Evolutionary conservation across 768 basidiomycete genomes (phyloP).

Genomic region (Suillus bovinus): DNA sequence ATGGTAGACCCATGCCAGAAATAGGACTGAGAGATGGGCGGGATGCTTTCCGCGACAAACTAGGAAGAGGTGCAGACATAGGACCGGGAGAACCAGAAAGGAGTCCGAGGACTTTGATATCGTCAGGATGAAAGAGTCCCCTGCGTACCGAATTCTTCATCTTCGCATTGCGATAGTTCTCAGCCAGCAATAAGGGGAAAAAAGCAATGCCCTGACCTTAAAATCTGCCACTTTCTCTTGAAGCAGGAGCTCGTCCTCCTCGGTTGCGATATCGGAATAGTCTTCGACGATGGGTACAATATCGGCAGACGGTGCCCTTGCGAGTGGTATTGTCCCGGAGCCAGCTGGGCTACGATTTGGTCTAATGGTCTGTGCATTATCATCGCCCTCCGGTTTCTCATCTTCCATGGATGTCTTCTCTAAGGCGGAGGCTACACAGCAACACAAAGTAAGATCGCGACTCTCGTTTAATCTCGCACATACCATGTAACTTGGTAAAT

Average conservation of each 20-base stretch:
- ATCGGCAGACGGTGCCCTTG: constrained; percentile 59
- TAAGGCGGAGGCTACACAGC: constrained; percentile 43
- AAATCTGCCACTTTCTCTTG: constrained; percentile 83
- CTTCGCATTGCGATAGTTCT: constrained; percentile 30
- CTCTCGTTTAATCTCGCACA: constrained; percentile 3
- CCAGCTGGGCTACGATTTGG: constrained; percentile 70
- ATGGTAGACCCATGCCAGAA: constrained; percentile 22
- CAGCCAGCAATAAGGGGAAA: neutral
- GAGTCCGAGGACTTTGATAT: constrained; percentile 77
- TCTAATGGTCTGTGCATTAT: constrained; percentile 79
- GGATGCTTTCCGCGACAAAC: constrained; percentile 51
- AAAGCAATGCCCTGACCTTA: constrained; percentile 49
- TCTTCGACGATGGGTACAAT: constrained; percentile 82
- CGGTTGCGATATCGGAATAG: constrained; percentile 84
- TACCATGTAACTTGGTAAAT: constrained; percentile 78
- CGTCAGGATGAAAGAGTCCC: constrained; percentile 86
- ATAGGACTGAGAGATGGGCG: constrained; percentile 54
- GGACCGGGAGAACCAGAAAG: constrained; percentile 53
- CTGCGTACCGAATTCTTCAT: constrained; percentile 71
- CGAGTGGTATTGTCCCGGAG: constrained; percentile 50
- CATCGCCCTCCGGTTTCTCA: constrained; percentile 57
- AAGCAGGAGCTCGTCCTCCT: constrained; percentile 70
- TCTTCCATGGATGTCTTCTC: constrained; percentile 61
- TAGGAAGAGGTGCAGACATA: constrained; percentile 66
- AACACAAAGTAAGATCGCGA: neutral